Evolutionary conservation across 179 eudicot species (phyloP).

Genomic region (Beta macrorhiza): DNA sequence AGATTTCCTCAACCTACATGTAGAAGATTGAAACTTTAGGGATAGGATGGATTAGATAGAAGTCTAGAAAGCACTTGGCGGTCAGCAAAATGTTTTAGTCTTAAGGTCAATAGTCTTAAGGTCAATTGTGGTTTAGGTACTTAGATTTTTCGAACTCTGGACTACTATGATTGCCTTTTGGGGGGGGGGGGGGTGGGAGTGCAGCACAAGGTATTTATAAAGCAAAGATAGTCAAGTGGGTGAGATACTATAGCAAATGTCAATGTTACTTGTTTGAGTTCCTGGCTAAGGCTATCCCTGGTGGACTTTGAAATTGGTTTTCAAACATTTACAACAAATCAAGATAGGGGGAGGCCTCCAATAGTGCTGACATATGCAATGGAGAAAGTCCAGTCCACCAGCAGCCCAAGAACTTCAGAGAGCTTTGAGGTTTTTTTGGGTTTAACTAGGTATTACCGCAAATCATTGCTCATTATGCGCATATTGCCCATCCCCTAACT

Average conservation of each 20-base stretch:
- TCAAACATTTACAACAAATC: too few relatives aligned
- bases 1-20: background rate
- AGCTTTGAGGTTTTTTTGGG: too few relatives aligned
- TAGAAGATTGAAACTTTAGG: background rate
- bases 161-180: background rate
- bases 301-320: too few relatives aligned
- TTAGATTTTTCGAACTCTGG: background rate
- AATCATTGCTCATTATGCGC: too few relatives aligned
- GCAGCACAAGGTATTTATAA: background rate
- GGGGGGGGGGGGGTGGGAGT: background rate
- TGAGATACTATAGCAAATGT: background rate
- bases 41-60: background rate
- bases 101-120: background rate
- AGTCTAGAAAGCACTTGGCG: background rate
- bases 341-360: too few relatives aligned
- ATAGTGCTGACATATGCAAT: too few relatives aligned
- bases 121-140: background rate
- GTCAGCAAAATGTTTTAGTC: background rate
- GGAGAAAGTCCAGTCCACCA: too few relatives aligned
- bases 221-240: background rate
- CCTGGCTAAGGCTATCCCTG: too few relatives aligned
- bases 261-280: background rate
- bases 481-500: too few relatives aligned
- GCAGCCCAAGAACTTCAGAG: too few relatives aligned
- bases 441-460: too few relatives aligned